Evolutionary conservation across 2,329 filamentous ascomycete genomes (phyloP).

Genomic region (Akanthomyces uredinophilus): DNA sequence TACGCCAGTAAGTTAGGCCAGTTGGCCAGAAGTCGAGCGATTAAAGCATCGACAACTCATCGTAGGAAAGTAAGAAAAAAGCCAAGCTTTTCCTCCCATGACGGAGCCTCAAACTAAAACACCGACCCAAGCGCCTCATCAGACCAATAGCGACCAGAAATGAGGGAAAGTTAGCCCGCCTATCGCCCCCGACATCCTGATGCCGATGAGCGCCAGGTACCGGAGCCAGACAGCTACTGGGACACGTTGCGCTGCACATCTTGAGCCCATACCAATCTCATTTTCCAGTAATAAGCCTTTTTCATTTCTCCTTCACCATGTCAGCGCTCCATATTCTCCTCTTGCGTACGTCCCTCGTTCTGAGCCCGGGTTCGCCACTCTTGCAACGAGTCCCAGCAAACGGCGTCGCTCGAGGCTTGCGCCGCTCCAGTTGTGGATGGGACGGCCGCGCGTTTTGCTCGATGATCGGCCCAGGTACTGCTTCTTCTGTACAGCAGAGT

Average conservation of each 20-base stretch:
- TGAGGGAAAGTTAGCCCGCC: not conserved
- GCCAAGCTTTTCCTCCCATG: not conserved
- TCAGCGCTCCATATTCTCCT: not conserved
- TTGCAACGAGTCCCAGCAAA: not conserved
- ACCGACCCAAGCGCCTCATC: not conserved
- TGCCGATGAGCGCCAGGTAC: not conserved
- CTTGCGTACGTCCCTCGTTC: not conserved
- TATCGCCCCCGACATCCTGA: not conserved
- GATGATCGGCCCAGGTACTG: slow-evolving; percentile 1
- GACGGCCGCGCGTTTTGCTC: slow-evolving; percentile 9
- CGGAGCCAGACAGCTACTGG: not conserved
- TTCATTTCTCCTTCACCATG: not conserved
- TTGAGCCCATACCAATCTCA: not conserved
- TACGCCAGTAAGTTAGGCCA: not conserved
- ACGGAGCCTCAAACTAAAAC: not conserved
- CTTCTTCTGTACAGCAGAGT: not conserved
- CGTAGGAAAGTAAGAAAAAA: not conserved
- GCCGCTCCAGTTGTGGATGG: slow-evolving; percentile 9
- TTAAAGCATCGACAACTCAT: not conserved
- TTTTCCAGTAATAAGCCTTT: not conserved
- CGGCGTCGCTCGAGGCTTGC: slow-evolving; percentile 7
- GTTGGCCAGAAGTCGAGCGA: no score
- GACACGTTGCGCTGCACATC: not conserved
- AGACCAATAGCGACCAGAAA: not conserved
- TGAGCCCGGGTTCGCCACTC: slow-evolving; percentile 4